Percentiles rank a stretch among this genome's conserved stretches.
These are phyloP conservation scores for Pascua sp. DNA, from an alignment of 1,284 basidiomycete genomes.

Conservation along the genomic window DNA sequence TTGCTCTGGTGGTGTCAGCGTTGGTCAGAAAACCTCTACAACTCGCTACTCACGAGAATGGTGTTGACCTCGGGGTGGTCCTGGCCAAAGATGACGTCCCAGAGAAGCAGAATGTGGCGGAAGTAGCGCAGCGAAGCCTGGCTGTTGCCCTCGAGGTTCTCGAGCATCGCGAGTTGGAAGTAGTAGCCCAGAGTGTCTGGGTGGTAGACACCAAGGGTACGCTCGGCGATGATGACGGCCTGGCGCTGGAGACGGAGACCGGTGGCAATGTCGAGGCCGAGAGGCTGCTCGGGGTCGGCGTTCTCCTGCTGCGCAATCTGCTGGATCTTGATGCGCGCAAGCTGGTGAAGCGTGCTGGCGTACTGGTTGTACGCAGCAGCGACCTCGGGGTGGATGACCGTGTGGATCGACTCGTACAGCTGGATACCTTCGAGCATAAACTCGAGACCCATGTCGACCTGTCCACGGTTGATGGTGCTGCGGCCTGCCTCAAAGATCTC, in stretches of 20 bases:
- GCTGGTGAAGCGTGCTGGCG: conserved; percentile 52
- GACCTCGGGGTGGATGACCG: conserved; percentile 57
- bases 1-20: conserved; percentile 34
- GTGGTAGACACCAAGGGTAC: conserved; percentile 56
- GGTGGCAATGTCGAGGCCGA: conserved; percentile 49
- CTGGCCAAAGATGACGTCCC: conserved; percentile 55
- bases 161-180: conserved; percentile 57
- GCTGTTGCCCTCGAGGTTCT: conserved; percentile 51
- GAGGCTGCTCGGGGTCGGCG: conserved; percentile 41
- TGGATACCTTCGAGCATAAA: conserved; percentile 56
- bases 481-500: conserved; percentile 57
- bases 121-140: conserved; percentile 53
- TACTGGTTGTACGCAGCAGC: conserved; percentile 55
- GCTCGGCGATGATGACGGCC: conserved; percentile 57
- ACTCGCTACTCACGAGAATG: conserved; percentile 47
- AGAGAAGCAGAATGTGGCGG: conserved; percentile 54
- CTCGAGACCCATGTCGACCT: conserved; percentile 54
- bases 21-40: neutral
- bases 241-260: conserved; percentile 56
- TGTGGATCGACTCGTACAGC: conserved; percentile 58
- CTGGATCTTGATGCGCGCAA: conserved; percentile 48
- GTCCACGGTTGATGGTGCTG: conserved; percentile 53
- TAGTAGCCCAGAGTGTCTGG: conserved; percentile 57
- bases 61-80: conserved; percentile 54
- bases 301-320: conserved; percentile 39